These are phyloP conservation scores for Rhodofomes roseus DNA, from an alignment of 1,284 basidiomycete genomes.

Conservation along the genomic window DNA sequence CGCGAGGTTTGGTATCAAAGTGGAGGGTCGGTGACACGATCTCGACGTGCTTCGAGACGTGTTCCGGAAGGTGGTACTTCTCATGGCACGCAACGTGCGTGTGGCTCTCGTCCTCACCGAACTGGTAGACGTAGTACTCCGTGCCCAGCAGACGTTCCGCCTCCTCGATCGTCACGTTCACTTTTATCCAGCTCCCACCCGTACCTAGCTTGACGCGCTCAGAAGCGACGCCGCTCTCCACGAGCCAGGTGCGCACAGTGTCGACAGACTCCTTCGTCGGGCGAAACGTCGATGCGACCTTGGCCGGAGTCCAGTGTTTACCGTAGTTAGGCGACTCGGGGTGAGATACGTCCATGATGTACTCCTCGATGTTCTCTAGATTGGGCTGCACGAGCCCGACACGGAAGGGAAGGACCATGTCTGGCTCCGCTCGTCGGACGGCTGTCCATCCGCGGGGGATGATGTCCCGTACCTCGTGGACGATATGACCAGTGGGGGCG, in stretches of 20 bases:
- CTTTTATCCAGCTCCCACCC: conserved; percentile 39
- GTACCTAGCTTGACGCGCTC: conserved; percentile 31
- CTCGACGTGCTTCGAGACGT: conserved; percentile 42
- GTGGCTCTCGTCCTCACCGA: conserved; percentile 33
- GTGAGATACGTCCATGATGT: conserved; percentile 42
- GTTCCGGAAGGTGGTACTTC: conserved; percentile 41
- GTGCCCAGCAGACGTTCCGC: conserved; percentile 43
- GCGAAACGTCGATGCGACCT: conserved; percentile 39
- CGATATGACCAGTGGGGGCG: conserved; percentile 21
- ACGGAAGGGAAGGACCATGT: conserved; percentile 34
- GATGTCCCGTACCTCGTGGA: conserved; percentile 35
- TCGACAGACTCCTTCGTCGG: conserved; percentile 39
- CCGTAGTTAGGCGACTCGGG: conserved; percentile 40
- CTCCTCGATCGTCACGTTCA: conserved; percentile 41
- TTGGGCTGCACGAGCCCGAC: conserved; percentile 45
- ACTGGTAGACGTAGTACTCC: conserved; percentile 43
- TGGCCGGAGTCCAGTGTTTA: conserved; percentile 37
- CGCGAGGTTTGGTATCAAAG: conserved; percentile 31
- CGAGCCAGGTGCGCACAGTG: conserved; percentile 41
- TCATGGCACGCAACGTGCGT: conserved; percentile 33
- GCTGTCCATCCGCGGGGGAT: conserved; percentile 35
- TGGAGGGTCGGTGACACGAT: conserved; percentile 46
- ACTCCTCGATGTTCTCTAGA: conserved; percentile 37
- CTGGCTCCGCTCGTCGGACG: conserved; percentile 28
- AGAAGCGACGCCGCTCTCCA: conserved; percentile 30